Evolutionary conservation across 2,329 filamentous ascomycete genomes (phyloP), one percentile per base, ranked within the genome.

Genomic region (Parastagonospora avenae): DNA sequence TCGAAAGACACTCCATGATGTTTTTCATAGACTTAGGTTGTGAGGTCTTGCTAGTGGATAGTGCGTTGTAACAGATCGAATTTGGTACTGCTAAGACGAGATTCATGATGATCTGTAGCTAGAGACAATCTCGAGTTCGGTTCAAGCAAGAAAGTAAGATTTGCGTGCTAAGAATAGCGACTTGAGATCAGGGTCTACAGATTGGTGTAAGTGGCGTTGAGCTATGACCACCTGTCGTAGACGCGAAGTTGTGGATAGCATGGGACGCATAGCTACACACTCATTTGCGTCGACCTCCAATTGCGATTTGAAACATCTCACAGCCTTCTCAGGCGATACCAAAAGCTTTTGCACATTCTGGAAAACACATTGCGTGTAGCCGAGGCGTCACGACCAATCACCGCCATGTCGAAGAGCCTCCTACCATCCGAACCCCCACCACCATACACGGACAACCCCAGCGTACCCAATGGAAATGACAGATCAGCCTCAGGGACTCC

Each of bases 351-450:
- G 5, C 19, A 24, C 19, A 3, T 24, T 3, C 19, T 24, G 19
- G 3, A 24, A 5, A 24, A 24, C 5, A 3, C 19, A 24, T 24
- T 24, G 19, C 19, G 19, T 24, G 19, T 24, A 24, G 5, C 19
- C 5, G 19, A 24, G 19, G 19, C 19, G 19, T 24, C 19, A 24
- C 19, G 5, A 24, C 8, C 32, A 33, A 45, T 48, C 41, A 46
- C 46, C 44, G 39, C 43, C 36, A 62, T 60, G 50, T 50, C 52
- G 31, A 53, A 54, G 27, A 51, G 52, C 43, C 43, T 59, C 24
- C 55, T 63, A 19, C 74, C 74, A 8, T 52, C 71, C 24, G 75
- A 77, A 15, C 74, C 76, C 33, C 77, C 77, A 32, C 77, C 77
- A 14, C 70, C 74, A 14, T 79, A 79, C 63, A 71, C 76, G 29